Percentiles rank a stretch among this genome's conserved stretches.
Evolutionary conservation across 1,139 yeast genomes (phyloP).

Genomic region (Candida gigantensis): DNA sequence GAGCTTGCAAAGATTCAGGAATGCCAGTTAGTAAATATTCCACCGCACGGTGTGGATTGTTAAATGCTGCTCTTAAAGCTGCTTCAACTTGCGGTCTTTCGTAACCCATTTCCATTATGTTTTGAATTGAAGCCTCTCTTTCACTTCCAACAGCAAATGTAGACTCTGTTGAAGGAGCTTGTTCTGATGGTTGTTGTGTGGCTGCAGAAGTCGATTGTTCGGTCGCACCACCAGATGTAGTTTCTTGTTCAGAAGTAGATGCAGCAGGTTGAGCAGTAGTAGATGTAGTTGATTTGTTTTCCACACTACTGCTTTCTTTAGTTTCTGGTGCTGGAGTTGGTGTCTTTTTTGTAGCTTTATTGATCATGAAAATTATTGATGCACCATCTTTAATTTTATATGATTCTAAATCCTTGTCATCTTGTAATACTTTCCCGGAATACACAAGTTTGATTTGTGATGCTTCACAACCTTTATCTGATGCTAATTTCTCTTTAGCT

Average conservation of each 20-base stretch:
- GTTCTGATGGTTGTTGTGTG: conserved; percentile 4
- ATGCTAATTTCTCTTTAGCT: conserved; percentile 74
- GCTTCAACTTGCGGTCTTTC: conserved; percentile 83
- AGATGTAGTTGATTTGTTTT: conserved; percentile 19
- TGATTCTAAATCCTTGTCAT: conserved; percentile 70
- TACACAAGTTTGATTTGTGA: conserved; percentile 85
- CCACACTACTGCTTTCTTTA: conserved; percentile 11
- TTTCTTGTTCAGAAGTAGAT: conserved; percentile 12
- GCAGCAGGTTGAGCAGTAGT: conserved; percentile 17
- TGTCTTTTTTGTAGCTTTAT: conserved; percentile 48
- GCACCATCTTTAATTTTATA: conserved; percentile 86
- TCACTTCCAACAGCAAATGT: conserved; percentile 65
- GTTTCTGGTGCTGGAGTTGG: conserved; percentile 18
- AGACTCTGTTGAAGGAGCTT: conserved; percentile 18
- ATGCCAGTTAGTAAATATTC: conserved; percentile 90
- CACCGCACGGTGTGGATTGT: conserved; percentile 97
- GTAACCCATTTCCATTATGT: conserved; percentile 96
- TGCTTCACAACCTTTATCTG: conserved; percentile 67
- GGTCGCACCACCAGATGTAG: no score
- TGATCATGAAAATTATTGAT: conserved; percentile 88
- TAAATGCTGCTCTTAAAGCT: conserved; percentile 93
- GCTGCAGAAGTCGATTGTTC: conserved; percentile 11
- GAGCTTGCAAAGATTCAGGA: conserved; percentile 61
- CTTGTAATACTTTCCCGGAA: conserved; percentile 88
- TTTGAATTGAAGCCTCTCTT: conserved; percentile 68